A percentile compares a stretch with the other conserved stretches of the same genome.
These are phyloP conservation scores for Wickerhamomyces canadensis DNA, from an alignment of 805 yeast species.

Conservation along the genomic window DNA sequence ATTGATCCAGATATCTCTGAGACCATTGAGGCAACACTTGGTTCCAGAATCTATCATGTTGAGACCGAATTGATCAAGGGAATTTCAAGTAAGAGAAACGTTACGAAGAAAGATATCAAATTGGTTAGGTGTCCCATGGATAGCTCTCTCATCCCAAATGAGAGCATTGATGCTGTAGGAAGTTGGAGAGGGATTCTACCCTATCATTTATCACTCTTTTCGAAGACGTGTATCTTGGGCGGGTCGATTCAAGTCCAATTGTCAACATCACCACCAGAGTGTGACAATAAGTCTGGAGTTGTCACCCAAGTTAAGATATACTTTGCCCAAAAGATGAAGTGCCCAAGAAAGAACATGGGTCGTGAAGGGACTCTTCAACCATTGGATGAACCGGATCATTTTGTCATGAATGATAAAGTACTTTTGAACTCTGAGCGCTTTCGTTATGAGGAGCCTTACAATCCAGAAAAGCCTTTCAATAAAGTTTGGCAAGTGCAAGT, in stretches of 20 bases:
- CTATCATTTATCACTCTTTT: slow-evolving; percentile 11
- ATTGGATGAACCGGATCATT: not conserved
- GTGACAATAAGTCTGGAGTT: slow-evolving; percentile 1
- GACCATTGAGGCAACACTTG: slow-evolving; percentile 6
- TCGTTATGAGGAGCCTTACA: not conserved
- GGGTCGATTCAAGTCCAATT: slow-evolving; percentile 6
- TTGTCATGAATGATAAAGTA: not conserved
- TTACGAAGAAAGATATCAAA: slow-evolving; percentile 2
- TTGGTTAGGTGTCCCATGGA: slow-evolving; percentile 15
- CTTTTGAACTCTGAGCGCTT: not conserved
- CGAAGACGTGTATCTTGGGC: slow-evolving; percentile 14
- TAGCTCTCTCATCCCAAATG: slow-evolving; percentile 9
- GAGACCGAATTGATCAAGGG: slow-evolving; percentile 6
- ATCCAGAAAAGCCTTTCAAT: slow-evolving; percentile 1
- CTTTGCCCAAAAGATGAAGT: slow-evolving; percentile 13
- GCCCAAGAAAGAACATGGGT: slow-evolving; percentile 3
- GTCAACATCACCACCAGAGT: slow-evolving; percentile 4
- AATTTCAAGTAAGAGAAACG: not conserved
- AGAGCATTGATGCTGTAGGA: slow-evolving; percentile 9
- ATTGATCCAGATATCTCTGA: slow-evolving; percentile 18
- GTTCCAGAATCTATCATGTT: slow-evolving; percentile 12
- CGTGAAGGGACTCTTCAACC: not conserved
- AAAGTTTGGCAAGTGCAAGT: slow-evolving; percentile 6
- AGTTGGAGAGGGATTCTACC: slow-evolving; percentile 15
- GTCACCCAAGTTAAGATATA: slow-evolving; percentile 11